Base-by-base conservation (phyloP, 2,329 filamentous ascomycete genomes). In the Hypoxylon sp. region DNA sequence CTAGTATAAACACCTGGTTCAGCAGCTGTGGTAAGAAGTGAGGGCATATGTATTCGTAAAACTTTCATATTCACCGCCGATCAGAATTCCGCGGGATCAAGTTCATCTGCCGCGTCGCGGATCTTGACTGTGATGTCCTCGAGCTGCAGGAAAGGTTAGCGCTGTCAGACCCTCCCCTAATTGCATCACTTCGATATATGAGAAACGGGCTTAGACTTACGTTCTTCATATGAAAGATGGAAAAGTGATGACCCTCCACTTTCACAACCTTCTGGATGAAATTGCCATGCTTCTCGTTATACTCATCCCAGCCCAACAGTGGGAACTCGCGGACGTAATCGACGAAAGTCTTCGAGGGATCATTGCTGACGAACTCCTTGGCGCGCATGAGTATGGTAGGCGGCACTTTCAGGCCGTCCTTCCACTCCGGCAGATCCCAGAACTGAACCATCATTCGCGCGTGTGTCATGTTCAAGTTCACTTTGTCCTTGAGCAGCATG, bases 191-290 rank as follows among this genome's bases (percentile, higher is more conserved):
- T 4, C 34, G 14, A 6, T 21, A 23, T 11, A 49, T 30, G 28
- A 51, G 28, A 19, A 23, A 34, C 21, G 3, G 10, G 11, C 2
- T 11, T n/a, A 9, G 19, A 61, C 77, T 72, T 59, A 79, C 77
- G n/a, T 76, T 67, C 30, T 73, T 45, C 0, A 71, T 56, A n/a
- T 75, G 59, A 28, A 79, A 79, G 19, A 79, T 71, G 25, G 67
- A 73, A 67, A 84, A 88, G 68, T 88, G 86, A 62, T 87, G 80
- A 0, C 86, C 85, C 0, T 84, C 79, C 1, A 87, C 78, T 10
- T 85, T 81, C n/a, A 86, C 65, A 1, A 86, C 78, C 11, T 80
- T 74, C 25, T 75, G 74, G 10, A 88, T 80, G 71, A 87, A 78
- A 21, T 76, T 75, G 28, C 78, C 77, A 21, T 81, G 76, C 43